These are phyloP conservation scores for Euryodendron excelsum DNA, from an alignment of 148 eudicot genomes.

Conservation along the genomic window DNA sequence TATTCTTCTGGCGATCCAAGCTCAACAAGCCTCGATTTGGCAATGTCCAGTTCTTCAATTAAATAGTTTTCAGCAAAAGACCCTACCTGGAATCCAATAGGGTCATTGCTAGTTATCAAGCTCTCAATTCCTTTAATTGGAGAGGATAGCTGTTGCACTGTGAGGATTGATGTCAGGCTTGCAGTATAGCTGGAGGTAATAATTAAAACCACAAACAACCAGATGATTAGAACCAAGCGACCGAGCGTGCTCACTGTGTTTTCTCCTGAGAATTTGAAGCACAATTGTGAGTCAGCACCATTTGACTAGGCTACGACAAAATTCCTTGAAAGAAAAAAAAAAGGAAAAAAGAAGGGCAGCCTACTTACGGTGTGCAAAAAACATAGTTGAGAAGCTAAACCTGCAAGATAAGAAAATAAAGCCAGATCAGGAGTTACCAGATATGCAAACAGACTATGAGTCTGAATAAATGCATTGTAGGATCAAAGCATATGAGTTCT, in stretches of 20 bases:
- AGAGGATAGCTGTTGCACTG: slow-evolving; percentile 73
- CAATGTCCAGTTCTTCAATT: slow-evolving; percentile 60
- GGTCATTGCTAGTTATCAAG: slow-evolving; percentile 46
- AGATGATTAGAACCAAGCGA: slow-evolving; percentile 69
- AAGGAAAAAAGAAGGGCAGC: not conserved
- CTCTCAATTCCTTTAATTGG: slow-evolving; percentile 72
- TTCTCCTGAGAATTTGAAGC: slow-evolving; percentile 57
- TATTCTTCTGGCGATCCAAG: slow-evolving; percentile 71
- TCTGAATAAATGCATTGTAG: not conserved
- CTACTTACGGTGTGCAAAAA: slow-evolving; percentile 72
- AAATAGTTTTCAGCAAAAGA: slow-evolving; percentile 78
- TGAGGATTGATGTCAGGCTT: slow-evolving; percentile 84
- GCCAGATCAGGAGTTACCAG: not conserved
- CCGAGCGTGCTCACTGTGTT: slow-evolving; percentile 87
- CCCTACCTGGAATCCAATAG: slow-evolving; percentile 75
- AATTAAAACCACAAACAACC: slow-evolving; percentile 85
- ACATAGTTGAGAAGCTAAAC: slow-evolving; percentile 90
- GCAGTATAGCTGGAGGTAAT: slow-evolving; percentile 91
- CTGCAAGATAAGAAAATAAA: slow-evolving; percentile 41
- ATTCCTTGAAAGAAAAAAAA: not conserved
- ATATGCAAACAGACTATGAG: not conserved
- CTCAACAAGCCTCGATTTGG: slow-evolving; percentile 58
- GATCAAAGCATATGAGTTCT: not conserved
- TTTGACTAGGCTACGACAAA: slow-evolving; percentile 2
- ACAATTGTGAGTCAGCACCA: not conserved